These are phyloP conservation scores for Leptomonas pyrrhocoris DNA, from an alignment of 208 protist species.

Conservation along the genomic window DNA sequence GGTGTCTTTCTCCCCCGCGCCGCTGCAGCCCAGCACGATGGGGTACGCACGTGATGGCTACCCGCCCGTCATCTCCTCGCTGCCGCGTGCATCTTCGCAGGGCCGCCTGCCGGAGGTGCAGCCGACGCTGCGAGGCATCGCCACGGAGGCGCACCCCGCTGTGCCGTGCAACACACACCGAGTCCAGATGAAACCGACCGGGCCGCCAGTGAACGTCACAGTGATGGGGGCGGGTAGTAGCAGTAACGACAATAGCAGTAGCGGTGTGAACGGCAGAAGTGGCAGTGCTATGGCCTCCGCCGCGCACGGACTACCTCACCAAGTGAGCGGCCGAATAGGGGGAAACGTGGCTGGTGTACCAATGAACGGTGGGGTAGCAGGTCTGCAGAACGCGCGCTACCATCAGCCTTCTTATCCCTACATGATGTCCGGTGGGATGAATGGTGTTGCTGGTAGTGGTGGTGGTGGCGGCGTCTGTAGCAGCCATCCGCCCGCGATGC, in stretches of 20 bases:
- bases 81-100: not conserved
- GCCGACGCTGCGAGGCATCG: not conserved
- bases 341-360: too few species aligned
- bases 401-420: not conserved
- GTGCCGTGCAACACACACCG: not conserved
- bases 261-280: too few species aligned
- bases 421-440: constrained; percentile 12
- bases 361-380: not conserved
- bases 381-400: not conserved
- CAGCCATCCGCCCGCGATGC: not conserved
- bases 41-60: too few species aligned
- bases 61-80: too few species aligned
- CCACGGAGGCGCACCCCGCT: not conserved
- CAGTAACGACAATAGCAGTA: too few species aligned
- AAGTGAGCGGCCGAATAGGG: too few species aligned
- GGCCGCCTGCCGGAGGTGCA: not conserved
- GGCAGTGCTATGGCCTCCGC: too few species aligned
- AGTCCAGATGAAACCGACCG: not conserved
- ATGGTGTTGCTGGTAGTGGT: not conserved
- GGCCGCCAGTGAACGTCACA: not conserved
- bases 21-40: too few species aligned
- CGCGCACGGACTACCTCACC: too few species aligned
- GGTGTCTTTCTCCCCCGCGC: too few species aligned
- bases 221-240: not conserved
- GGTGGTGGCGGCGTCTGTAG: not conserved